Conservation (phyloP, 306 rosid genomes). For the Prunus armeniaca region DNA sequence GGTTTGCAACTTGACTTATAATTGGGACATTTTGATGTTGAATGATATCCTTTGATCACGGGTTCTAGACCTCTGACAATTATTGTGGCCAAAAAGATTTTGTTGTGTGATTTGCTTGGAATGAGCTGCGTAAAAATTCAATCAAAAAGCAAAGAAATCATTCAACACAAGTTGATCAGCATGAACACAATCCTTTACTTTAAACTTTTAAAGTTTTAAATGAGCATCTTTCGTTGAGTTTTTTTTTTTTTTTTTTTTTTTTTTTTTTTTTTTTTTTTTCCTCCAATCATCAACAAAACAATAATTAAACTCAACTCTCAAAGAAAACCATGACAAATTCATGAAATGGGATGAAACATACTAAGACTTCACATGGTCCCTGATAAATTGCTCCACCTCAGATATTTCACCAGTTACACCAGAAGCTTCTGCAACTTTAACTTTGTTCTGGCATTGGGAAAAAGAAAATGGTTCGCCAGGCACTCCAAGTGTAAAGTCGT, state of each 20-base stretch:
- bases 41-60: no score
- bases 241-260: no score
- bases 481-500: slow-evolving; percentile 73
- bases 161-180: no score
- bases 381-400: slow-evolving; percentile 71
- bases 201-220: neutral
- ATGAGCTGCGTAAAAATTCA: no score
- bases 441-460: slow-evolving; percentile 76
- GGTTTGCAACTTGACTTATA: no score
- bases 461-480: slow-evolving; percentile 69
- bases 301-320: neutral
- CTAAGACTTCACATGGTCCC: slow-evolving; percentile 56
- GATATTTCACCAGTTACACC: slow-evolving; percentile 68
- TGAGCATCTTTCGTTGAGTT: neutral
- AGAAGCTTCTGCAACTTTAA: slow-evolving; percentile 72
- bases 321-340: neutral
- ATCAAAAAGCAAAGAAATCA: no score
- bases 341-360: neutral
- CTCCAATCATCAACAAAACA: neutral
- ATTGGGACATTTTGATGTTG: no score
- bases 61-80: no score
- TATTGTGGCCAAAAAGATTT: no score
- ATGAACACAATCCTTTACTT: neutral
- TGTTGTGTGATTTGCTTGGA: no score
- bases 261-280: no score